phyloP scores from a whole-genome alignment of 2,329 filamentous ascomycete species.

The Aspergillus pseudotamarii region DNA sequence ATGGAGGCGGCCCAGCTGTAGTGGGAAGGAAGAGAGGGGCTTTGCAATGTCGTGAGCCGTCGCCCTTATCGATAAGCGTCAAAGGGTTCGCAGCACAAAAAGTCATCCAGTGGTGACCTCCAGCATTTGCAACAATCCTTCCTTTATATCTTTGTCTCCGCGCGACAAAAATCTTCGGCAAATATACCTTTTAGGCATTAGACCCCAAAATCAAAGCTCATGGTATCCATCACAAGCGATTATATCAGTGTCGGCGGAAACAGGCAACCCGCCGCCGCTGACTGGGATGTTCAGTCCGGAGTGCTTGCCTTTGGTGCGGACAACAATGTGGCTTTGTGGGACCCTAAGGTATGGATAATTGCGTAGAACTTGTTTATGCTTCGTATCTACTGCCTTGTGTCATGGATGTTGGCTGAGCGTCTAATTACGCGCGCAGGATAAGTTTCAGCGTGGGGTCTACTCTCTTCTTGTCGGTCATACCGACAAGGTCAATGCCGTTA shows the following conservation, averaged over 20 bases:
- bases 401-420: not conserved
- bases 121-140: conserved; percentile 4
- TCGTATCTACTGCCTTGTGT: not conserved
- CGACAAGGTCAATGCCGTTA: conserved; percentile 79
- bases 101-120: conserved; percentile 17
- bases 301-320: conserved; percentile 87
- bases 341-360: conserved; percentile 64
- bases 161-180: not conserved
- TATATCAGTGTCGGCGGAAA: conserved; percentile 83
- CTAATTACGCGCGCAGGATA: conserved; percentile 40
- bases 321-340: conserved; percentile 86
- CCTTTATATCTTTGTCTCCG: not conserved
- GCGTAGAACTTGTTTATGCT: not conserved
- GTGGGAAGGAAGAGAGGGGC: conserved; percentile 17
- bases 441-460: conserved; percentile 60
- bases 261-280: conserved; percentile 82
- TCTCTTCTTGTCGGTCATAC: conserved; percentile 74
- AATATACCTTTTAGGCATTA: too few species aligned
- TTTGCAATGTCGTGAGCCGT: conserved; percentile 11
- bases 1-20: not conserved
- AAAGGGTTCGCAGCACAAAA: conserved; percentile 23
- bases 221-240: conserved; percentile 45
- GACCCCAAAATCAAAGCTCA: conserved; percentile 20
- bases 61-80: conserved; percentile 44
- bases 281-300: conserved; percentile 74